Evolutionary conservation across 495 filamentous ascomycete genomes (phyloP).

Genomic region (Pseudoneurospora amorphoporcata): DNA sequence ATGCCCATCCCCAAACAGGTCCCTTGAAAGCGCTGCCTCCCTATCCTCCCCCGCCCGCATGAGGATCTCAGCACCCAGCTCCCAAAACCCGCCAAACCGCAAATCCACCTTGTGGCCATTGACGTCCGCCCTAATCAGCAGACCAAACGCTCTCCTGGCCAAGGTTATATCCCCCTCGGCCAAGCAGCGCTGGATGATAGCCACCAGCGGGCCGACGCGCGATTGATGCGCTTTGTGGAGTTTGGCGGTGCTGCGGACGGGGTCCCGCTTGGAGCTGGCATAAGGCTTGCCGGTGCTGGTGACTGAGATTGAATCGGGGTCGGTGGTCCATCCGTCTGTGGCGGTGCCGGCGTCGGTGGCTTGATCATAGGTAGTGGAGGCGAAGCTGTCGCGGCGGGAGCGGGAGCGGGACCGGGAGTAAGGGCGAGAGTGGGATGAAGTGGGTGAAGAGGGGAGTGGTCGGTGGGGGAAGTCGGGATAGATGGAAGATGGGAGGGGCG

Average conservation of each 20-base stretch:
- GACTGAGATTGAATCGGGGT: not conserved
- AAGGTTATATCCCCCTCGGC: constrained; percentile 26
- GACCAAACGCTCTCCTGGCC: constrained; percentile 30
- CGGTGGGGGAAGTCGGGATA: constrained; percentile 35
- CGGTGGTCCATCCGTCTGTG: not conserved
- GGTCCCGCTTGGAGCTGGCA: not conserved
- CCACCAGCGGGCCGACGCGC: constrained; percentile 23
- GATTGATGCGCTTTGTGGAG: constrained; percentile 2
- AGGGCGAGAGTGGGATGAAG: not conserved
- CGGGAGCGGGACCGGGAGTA: not conserved
- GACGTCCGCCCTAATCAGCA: constrained; percentile 22
- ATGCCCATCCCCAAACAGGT: not conserved
- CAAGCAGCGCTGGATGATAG: constrained; percentile 27
- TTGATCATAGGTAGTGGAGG: not conserved
- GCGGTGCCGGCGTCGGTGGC: not conserved
- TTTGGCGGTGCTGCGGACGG: not conserved
- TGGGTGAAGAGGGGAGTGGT: constrained; percentile 8
- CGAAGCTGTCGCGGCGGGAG: not conserved
- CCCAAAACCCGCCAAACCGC: constrained; percentile 28
- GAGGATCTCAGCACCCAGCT: constrained; percentile 33
- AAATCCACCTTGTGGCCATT: constrained; percentile 25
- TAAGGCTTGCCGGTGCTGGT: not conserved
- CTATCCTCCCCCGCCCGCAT: constrained; percentile 25
- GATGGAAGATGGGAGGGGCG: constrained; percentile 25
- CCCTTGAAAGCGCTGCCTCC: not conserved